Percentiles rank a stretch among this genome's conserved stretches.
Evolutionary conservation across 2,329 filamentous ascomycete genomes (phyloP).

Genomic region (Alternaria dauci): DNA sequence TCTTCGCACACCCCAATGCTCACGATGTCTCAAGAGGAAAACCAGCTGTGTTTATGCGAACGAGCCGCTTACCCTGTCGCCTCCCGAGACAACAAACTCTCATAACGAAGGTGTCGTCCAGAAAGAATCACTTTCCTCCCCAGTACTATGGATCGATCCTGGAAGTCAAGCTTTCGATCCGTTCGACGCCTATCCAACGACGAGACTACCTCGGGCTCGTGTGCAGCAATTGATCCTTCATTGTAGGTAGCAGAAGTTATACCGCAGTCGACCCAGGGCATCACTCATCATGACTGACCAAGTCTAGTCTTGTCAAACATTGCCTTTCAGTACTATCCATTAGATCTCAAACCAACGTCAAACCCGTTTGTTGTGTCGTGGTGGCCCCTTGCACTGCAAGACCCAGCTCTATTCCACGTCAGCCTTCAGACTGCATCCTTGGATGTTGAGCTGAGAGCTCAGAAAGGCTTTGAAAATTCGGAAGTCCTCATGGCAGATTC

Average conservation of each 20-base stretch:
- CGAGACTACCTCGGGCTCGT: slow-evolving; percentile 59
- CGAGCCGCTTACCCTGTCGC: slow-evolving; percentile 53
- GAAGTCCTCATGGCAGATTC: slow-evolving; percentile 67
- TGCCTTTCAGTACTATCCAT: slow-evolving; percentile 67
- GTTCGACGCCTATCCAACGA: slow-evolving; percentile 65
- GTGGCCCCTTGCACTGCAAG: slow-evolving; percentile 66
- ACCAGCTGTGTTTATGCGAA: slow-evolving; percentile 63
- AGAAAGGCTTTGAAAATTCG: slow-evolving; percentile 62
- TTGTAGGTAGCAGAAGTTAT: slow-evolving; percentile 53
- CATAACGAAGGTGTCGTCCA: not conserved
- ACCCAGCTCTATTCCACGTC: slow-evolving; percentile 66
- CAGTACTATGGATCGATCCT: not conserved
- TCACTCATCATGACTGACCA: not conserved
- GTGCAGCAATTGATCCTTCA: slow-evolving; percentile 65
- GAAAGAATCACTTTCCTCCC: not conserved
- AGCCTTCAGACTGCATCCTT: slow-evolving; percentile 67
- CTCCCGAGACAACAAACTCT: slow-evolving; percentile 15
- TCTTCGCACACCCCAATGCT: slow-evolving; percentile 63
- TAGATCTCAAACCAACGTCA: slow-evolving; percentile 61
- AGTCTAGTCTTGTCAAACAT: slow-evolving; percentile 63
- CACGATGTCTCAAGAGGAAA: slow-evolving; percentile 62
- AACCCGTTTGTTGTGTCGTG: slow-evolving; percentile 68
- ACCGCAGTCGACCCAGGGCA: not conserved
- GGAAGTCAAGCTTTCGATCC: slow-evolving; percentile 58
- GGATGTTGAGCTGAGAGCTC: slow-evolving; percentile 62